Evolutionary conservation across 2,329 filamentous ascomycete species (phyloP).

Genomic region (Pseudodiploospora longispora): DNA sequence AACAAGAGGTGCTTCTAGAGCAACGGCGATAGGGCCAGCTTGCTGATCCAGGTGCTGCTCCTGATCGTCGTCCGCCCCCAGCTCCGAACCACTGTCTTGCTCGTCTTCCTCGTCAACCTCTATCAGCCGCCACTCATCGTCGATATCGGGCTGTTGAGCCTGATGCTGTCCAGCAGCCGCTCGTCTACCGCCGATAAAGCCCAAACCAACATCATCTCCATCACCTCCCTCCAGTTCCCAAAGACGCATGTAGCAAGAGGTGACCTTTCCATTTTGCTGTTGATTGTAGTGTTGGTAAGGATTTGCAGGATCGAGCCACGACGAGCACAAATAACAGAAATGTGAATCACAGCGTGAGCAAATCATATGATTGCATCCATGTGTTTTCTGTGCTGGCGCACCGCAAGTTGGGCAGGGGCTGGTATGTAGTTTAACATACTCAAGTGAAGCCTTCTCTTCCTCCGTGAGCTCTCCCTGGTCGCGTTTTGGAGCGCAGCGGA

Average conservation of each 20-base stretch:
- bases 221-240: slow-evolving; percentile 89
- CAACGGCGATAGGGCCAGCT: slow-evolving; percentile 32
- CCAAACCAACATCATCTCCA: slow-evolving; percentile 42
- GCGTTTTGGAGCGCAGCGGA: slow-evolving; percentile 58
- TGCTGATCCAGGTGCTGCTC: slow-evolving; percentile 4
- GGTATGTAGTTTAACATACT: slow-evolving; percentile 75
- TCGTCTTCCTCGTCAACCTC: slow-evolving; percentile 11
- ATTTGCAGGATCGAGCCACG: slow-evolving; percentile 74
- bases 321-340: slow-evolving; percentile 89
- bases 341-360: slow-evolving; percentile 85
- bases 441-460: slow-evolving; percentile 78
- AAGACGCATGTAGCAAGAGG: slow-evolving; percentile 71
- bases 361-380: slow-evolving; percentile 95
- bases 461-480: slow-evolving; percentile 63
- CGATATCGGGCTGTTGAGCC: neutral
- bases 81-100: slow-evolving; percentile 3
- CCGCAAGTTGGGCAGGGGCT: slow-evolving; percentile 84
- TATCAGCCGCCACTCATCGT: slow-evolving; percentile 14
- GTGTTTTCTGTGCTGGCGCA: slow-evolving; percentile 78
- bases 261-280: slow-evolving; percentile 39
- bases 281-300: slow-evolving; percentile 87
- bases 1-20: slow-evolving; percentile 48
- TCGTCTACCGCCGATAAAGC: slow-evolving; percentile 31
- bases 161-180: neutral
- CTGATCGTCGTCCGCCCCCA: slow-evolving; percentile 25